Base-by-base conservation (phyloP, 257 asterid genomes). In the Capsicum chinense region DNA sequence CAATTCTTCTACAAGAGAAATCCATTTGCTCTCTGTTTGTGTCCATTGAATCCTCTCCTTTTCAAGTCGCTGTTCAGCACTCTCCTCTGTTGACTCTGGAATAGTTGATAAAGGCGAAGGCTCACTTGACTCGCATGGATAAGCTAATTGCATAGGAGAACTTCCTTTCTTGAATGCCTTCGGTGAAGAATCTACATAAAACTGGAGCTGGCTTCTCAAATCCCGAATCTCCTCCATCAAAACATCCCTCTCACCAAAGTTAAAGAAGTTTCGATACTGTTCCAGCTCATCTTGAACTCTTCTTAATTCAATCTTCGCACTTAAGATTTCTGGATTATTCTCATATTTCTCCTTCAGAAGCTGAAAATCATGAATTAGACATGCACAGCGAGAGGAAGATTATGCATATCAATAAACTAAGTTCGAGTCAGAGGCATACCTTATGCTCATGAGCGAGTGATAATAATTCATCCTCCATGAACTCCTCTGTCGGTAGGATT, bases 161-260 rank as follows among this genome's bases (percentile, higher is more conserved):
- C 89, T 73, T 89, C 87, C 92, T 87, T 88, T 87, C 86, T 91
- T 93, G 33, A 91, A 83, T 44, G 86, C 68, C 85, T 92, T 92
- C 17, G 92, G 85, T 66, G 99, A 90, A 68, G 93, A 87, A 85
- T 97, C 98, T 33, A 93, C 87, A 83, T 97, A 97, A 81, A 86
- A 88, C 84, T 92, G 93, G 82, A 97, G 92, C 83, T 95, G 99
- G 85, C 90, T 87, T 90, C 97, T 89, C 80, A 97, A 83, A 89
- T 93, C 99, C 79, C 87, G 97, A 87, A 97, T 88, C 91, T 97
- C 99, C 88, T 97, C 99, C 92, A 93, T 64, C 82, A 97, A 86
- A 79, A 97, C 93, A 88, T 95, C 99, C 90, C 97, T 91, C 91
- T 97, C 99, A 64, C 98, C 99, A 86, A 97, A 89, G 89, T 95